phyloP scores from a whole-genome alignment of 371 early-diverging fungal species.

The Dinochytrium kinnereticum region DNA sequence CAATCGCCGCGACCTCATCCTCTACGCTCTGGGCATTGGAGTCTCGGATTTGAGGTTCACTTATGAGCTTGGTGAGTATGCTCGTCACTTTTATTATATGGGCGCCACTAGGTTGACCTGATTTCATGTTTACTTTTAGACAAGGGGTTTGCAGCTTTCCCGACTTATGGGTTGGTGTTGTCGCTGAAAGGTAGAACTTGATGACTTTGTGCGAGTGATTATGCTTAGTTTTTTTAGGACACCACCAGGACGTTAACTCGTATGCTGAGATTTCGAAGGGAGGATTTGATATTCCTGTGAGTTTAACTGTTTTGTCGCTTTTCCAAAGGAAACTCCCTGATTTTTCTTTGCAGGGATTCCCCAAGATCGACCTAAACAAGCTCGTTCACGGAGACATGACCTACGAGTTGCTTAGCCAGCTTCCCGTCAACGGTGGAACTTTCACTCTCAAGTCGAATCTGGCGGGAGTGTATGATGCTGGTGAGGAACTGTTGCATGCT shows the following conservation, averaged over 20 bases:
- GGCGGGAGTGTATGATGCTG: slow-evolving; percentile 50
- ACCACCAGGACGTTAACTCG: slow-evolving; percentile 64
- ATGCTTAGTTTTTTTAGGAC: slow-evolving; percentile 32
- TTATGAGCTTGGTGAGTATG: slow-evolving; percentile 66
- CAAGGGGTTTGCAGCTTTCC: slow-evolving; percentile 69
- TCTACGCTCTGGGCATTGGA: slow-evolving; percentile 74
- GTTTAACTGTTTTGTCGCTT: slow-evolving; percentile 17
- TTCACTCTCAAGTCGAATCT: slow-evolving; percentile 50
- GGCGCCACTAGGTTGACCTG: background rate
- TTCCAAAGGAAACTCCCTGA: too few relatives aligned
- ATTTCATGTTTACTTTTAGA: slow-evolving; percentile 43
- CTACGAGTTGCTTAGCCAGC: slow-evolving; percentile 61
- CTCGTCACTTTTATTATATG: background rate
- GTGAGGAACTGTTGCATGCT: slow-evolving; percentile 7
- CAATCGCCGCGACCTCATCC: slow-evolving; percentile 56
- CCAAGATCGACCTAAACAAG: slow-evolving; percentile 67
- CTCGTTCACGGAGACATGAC: slow-evolving; percentile 78
- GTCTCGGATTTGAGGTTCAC: slow-evolving; percentile 66
- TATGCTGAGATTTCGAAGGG: slow-evolving; percentile 57
- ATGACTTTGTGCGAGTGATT: background rate
- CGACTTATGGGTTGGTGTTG: slow-evolving; percentile 71
- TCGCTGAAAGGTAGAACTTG: slow-evolving; percentile 57
- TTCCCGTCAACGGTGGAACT: slow-evolving; percentile 64
- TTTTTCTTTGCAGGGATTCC: slow-evolving; percentile 62
- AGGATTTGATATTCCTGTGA: slow-evolving; percentile 32